phyloP scores from a whole-genome alignment of 257 asterid genomes.

The Anisodus acutangulus region DNA sequence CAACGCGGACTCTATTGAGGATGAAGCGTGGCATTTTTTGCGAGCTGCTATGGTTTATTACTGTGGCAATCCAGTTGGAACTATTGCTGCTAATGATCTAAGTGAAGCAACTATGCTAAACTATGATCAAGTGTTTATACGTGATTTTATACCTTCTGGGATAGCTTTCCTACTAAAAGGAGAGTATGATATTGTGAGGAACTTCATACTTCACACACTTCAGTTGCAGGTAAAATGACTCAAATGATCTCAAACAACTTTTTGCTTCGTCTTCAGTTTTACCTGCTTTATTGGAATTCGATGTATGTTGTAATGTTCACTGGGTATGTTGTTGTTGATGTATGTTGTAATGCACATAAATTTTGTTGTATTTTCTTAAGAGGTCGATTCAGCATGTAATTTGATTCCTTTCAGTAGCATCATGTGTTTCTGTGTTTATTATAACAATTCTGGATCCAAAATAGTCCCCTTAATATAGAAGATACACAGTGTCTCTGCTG shows the following conservation, averaged over 20 bases:
- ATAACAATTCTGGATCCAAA: neutral
- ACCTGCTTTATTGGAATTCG: neutral
- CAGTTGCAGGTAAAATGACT: slow-evolving; percentile 78
- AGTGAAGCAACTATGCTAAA: slow-evolving; percentile 67
- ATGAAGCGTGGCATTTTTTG: slow-evolving; percentile 83
- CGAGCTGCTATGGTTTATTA: slow-evolving; percentile 78
- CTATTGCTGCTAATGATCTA: slow-evolving; percentile 94
- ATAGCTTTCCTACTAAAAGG: slow-evolving; percentile 86
- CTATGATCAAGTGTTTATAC: slow-evolving; percentile 91
- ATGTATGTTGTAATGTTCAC: neutral
- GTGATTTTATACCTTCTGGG: slow-evolving; percentile 90
- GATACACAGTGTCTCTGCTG: neutral
- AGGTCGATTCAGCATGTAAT: neutral
- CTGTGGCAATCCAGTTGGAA: slow-evolving; percentile 78
- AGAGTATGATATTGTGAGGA: slow-evolving; percentile 83
- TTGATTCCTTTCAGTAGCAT: slow-evolving; percentile 18
- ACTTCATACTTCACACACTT: slow-evolving; percentile 82
- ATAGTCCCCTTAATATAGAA: neutral
- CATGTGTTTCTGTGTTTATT: neutral
- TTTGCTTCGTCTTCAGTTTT: neutral
- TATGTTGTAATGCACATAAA: neutral
- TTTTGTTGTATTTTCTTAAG: neutral
- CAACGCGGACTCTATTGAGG: slow-evolving; percentile 63
- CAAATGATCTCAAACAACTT: neutral
- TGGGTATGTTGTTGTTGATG: neutral